phyloP scores from a whole-genome alignment of 257 asterid species.

The Craterostigma plantagineum region DNA sequence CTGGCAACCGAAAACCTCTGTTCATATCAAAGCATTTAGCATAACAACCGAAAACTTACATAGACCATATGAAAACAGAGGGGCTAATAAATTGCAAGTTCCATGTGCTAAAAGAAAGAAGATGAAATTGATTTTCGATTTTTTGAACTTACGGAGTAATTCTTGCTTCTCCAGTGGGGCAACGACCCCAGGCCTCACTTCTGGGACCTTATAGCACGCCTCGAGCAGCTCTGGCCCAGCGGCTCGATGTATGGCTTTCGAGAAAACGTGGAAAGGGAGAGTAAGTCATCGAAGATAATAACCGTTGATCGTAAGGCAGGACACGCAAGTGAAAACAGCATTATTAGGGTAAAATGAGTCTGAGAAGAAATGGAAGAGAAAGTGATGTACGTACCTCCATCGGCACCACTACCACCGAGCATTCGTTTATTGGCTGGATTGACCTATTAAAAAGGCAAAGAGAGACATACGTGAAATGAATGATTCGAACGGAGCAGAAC shows the following conservation, averaged over 20 bases:
- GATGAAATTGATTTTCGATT: neutral
- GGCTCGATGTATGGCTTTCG: conserved; percentile 78
- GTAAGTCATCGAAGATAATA: neutral
- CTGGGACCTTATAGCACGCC: conserved; percentile 62
- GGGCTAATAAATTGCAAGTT: neutral
- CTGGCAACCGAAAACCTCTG: conserved; percentile 86
- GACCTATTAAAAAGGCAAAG: conserved; percentile 29
- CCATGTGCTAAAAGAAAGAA: no score
- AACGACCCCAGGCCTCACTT: conserved; percentile 74
- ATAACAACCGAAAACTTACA: neutral
- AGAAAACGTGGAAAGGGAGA: neutral
- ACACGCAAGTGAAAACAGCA: no score
- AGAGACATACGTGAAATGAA: conserved; percentile 1
- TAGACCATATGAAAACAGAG: neutral
- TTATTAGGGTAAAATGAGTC: neutral
- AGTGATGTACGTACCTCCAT: conserved; percentile 54
- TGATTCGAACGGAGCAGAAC: neutral
- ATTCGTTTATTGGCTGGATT: conserved; percentile 85
- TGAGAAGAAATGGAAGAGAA: conserved; percentile 4
- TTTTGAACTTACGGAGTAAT: conserved; percentile 55
- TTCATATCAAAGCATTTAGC: conserved; percentile 13
- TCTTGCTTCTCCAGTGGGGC: conserved; percentile 98
- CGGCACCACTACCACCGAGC: conserved; percentile 98
- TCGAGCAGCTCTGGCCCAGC: conserved; percentile 78
- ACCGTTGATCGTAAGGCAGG: no score